Base-by-base conservation (phyloP, 1,139 yeast genomes). In the Suhomyces chickasaworum region DNA sequence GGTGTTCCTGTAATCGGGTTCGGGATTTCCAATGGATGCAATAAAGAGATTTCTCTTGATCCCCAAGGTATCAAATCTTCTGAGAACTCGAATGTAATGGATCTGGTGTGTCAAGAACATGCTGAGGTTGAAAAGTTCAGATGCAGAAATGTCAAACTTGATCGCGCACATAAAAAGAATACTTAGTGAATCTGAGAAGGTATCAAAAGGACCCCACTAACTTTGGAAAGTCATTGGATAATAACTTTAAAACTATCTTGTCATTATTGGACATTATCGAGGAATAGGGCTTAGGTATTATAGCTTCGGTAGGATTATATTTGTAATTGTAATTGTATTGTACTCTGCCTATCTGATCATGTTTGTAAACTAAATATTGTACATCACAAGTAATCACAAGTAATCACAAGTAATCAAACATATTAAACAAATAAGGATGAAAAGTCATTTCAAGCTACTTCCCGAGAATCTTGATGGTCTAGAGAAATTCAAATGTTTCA, bases 11-110 rank as follows among this genome's bases (percentile, higher is more conserved):
- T 79, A 87, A 40, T 71, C 65, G 0, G 81, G 75, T 44, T 84
- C 89, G 0, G 96, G 96, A 58, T 89, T 89, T 0, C 96, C 96
- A 3, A 89, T 69, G 0, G 93, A 86, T 5, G 84, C 80, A 8
- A 83, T 57, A 52, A 77, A 58, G 5, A 77, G 42, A 39, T 63
- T 60, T 59, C 64, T 37, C 39, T 37, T 35, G 27, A 49, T 15
- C 13, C 42, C 30, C 10, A 39, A 17, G n/a, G 42, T 13, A 27
- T 32, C 32, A 3, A 38, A 20, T n/a, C 47, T 45, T 35, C 45
- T 21, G 4, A 47, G 51, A 7, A 30, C 29, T 18, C 39, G 45
- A 32, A 34, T 47, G 3, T 49, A 41, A 16, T 36, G 37, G 31
- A 41, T 32, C 23, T 47, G n/a, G 23, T 44, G 41, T 18, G 37